These are phyloP conservation scores for Ophiocordyceps unilateralis DNA, from an alignment of 2,329 filamentous ascomycete genomes.

Conservation along the genomic window DNA sequence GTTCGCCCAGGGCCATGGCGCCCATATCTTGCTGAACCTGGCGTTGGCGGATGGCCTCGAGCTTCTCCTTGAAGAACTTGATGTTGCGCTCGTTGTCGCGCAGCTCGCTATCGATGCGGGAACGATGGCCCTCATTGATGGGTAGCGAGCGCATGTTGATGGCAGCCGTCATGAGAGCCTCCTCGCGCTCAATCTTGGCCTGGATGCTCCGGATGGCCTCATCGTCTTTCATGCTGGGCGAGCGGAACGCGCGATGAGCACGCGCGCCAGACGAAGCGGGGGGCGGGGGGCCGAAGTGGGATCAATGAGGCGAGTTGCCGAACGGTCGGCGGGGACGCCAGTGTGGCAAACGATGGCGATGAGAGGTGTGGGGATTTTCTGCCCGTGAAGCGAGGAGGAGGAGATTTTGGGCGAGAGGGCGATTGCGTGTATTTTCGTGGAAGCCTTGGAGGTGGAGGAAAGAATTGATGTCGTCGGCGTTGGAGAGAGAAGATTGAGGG, in stretches of 20 bases:
- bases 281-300: too few species aligned
- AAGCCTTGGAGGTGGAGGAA: constrained; percentile 9
- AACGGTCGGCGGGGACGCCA: too few species aligned
- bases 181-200: constrained; percentile 96
- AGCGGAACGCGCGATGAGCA: constrained; percentile 11
- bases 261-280: neutral
- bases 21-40: constrained; percentile 51
- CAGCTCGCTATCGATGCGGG: constrained; percentile 83
- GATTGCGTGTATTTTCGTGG: constrained; percentile 5
- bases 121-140: constrained; percentile 80
- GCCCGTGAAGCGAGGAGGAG: constrained; percentile 3
- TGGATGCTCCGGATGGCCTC: constrained; percentile 62
- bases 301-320: too few species aligned
- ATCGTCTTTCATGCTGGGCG: constrained; percentile 43
- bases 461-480: constrained; percentile 19
- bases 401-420: constrained; percentile 2
- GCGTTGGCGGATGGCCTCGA: constrained; percentile 75
- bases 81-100: constrained; percentile 87
- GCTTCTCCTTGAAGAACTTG: constrained; percentile 85
- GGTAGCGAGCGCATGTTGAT: constrained; percentile 92
- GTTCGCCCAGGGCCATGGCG: constrained; percentile 43
- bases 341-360: too few species aligned
- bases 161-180: constrained; percentile 83
- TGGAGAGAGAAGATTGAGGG: constrained; percentile 7
- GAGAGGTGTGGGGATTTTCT: neutral